phyloP scores from a whole-genome alignment of 768 basidiomycete genomes.

The Russula earlei region DNA sequence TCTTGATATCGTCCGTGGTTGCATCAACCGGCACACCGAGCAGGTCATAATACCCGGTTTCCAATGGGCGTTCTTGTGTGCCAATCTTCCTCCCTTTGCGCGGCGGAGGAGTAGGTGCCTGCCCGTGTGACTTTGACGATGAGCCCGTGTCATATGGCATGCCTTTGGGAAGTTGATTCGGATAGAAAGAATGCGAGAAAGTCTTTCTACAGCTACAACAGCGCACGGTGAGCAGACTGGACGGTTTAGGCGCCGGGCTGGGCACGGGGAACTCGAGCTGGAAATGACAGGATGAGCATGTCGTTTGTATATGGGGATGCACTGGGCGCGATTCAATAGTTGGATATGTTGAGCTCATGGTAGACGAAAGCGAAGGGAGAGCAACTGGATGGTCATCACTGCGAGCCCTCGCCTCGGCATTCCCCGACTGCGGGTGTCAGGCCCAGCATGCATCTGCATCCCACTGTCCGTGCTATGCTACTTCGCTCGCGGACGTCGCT shows the following conservation, averaged over 20 bases:
- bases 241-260: slow-evolving; percentile 41
- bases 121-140: slow-evolving; percentile 12
- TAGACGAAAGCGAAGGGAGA: not conserved
- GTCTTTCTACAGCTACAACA: slow-evolving; percentile 60
- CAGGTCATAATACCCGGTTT: slow-evolving; percentile 86
- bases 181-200: slow-evolving; percentile 58
- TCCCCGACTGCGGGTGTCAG: not conserved
- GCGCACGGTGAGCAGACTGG: slow-evolving; percentile 52
- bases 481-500: too few species aligned
- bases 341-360: slow-evolving; percentile 39
- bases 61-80: slow-evolving; percentile 78
- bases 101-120: slow-evolving; percentile 6
- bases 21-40: slow-evolving; percentile 69
- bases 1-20: slow-evolving; percentile 80
- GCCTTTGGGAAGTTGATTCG: slow-evolving; percentile 40
- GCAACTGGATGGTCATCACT: not conserved
- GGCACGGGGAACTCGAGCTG: slow-evolving; percentile 65
- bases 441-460: too few species aligned
- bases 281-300: slow-evolving; percentile 46
- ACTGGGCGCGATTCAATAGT: slow-evolving; percentile 55
- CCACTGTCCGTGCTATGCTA: too few species aligned
- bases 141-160: slow-evolving; percentile 3
- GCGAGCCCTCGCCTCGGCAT: not conserved
- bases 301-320: slow-evolving; percentile 56
- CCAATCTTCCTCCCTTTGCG: slow-evolving; percentile 72